Evolutionary conservation across 2,329 filamentous ascomycete genomes (phyloP).

Genomic region (Thermochaetoides dissita): DNA sequence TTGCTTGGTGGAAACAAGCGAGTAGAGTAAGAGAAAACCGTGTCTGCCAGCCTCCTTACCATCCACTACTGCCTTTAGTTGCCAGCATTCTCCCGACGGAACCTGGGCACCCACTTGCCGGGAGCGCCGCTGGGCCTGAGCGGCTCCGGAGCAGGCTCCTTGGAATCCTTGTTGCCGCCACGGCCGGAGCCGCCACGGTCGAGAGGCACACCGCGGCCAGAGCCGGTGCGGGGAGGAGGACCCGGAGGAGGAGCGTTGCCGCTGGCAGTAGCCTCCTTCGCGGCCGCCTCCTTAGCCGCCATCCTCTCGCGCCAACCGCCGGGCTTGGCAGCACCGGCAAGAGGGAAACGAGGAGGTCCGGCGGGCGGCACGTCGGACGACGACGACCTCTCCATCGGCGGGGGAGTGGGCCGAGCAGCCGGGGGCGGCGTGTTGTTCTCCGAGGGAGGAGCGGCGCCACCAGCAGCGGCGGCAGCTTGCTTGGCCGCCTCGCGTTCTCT

Average conservation of each 20-base stretch:
- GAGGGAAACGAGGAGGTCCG: slow-evolving; percentile 39
- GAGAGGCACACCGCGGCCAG: slow-evolving; percentile 27
- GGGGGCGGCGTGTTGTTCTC: slow-evolving; percentile 14
- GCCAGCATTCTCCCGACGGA: slow-evolving; percentile 14
- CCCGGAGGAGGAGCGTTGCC: slow-evolving; percentile 7
- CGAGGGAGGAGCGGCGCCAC: slow-evolving; percentile 17
- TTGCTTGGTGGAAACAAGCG: no score
- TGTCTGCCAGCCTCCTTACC: no score
- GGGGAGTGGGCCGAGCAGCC: slow-evolving; percentile 19
- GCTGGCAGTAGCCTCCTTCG: slow-evolving; percentile 7
- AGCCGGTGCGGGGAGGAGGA: slow-evolving; percentile 19
- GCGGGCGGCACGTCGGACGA: slow-evolving; percentile 28
- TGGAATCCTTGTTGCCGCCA: slow-evolving; percentile 23
- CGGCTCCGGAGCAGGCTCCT: slow-evolving; percentile 29
- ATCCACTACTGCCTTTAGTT: no score
- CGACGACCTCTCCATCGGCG: slow-evolving; percentile 27
- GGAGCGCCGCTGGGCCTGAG: slow-evolving; percentile 38
- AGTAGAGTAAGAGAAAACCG: no score
- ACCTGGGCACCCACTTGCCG: slow-evolving; percentile 46
- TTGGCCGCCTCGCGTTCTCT: slow-evolving; percentile 54
- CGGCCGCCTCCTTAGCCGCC: slow-evolving; percentile 27
- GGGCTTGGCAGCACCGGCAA: slow-evolving; percentile 30
- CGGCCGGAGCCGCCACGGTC: slow-evolving; percentile 30
- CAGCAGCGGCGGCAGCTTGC: slow-evolving; percentile 17
- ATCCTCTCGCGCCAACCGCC: slow-evolving; percentile 44